A percentile compares a stretch with the other conserved stretches of the same genome.
These are phyloP conservation scores for Leccinum ochraceum DNA, from an alignment of 768 basidiomycete species.

Conservation along the genomic window DNA sequence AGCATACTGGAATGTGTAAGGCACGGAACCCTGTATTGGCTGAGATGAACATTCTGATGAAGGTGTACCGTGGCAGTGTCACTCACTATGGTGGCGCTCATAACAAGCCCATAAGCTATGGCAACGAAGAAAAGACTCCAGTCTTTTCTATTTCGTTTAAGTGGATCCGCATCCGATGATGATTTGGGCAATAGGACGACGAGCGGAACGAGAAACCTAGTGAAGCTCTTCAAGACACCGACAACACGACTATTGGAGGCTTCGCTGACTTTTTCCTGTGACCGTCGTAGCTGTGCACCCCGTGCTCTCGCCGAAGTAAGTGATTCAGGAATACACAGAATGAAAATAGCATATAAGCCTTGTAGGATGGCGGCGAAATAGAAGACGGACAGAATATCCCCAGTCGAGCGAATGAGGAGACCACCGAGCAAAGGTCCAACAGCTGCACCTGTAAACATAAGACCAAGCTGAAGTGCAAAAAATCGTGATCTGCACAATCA, in stretches of 20 bases:
- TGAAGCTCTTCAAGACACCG: constrained; percentile 40
- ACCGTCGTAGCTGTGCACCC: constrained; percentile 20
- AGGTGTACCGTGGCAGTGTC: neutral
- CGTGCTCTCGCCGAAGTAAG: constrained; percentile 51
- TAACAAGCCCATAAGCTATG: constrained; percentile 47
- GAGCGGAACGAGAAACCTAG: constrained; percentile 73
- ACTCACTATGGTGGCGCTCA: constrained; percentile 50
- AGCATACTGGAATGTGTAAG: constrained; percentile 67
- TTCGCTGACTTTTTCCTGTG: constrained; percentile 13
- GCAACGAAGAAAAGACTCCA: constrained; percentile 67
- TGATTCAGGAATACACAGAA: constrained; percentile 76
- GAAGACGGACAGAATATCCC: constrained; percentile 63
- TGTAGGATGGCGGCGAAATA: constrained; percentile 60
- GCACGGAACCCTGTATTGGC: constrained; percentile 49
- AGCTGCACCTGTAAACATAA: constrained; percentile 73
- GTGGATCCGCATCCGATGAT: constrained; percentile 35
- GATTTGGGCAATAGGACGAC: constrained; percentile 56
- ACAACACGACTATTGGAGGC: neutral
- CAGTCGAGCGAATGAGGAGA: constrained; percentile 59
- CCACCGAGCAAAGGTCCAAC: constrained; percentile 76
- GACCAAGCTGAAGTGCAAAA: constrained; percentile 66
- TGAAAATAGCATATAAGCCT: constrained; percentile 45
- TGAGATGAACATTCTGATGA: neutral
- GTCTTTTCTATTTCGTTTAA: constrained; percentile 47
- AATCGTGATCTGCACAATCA: constrained; percentile 50